Base-by-base conservation (phyloP, 495 filamentous ascomycete species). In the Penicillium nucicola region DNA sequence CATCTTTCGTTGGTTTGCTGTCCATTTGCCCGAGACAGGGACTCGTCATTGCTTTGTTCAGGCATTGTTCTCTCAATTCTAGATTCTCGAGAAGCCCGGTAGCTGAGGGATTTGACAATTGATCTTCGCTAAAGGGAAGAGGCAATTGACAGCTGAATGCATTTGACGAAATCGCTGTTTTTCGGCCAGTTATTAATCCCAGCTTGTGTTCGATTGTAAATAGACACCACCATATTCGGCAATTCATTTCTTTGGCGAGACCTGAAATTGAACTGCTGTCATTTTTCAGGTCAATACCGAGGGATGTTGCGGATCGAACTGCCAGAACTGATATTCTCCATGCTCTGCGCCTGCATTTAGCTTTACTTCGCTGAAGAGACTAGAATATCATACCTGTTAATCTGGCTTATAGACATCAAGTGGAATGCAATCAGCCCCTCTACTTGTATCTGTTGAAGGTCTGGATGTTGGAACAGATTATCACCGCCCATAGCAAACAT, bases 261-360 rank as follows among this genome's bases (percentile, higher is more conserved):
- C 76, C 72, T 14, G 69, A 44, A 1, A 80, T 71, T 5, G 62
- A 61, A 10, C 67, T 59, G 36, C 70, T 77, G 15, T 77, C 77
- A 53, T 79, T 87, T 31, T 80, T 82, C 46, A 85, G 57, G 50
- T 87, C 83, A n/a, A 88, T 68, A n/a, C 84, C 84, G 11, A 87
- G 74, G 0, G 79, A 75, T 35, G 80, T 72, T 5, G 79, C 81
- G 49, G 80, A 77, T 18, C 85, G 77, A 33, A 87, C 62, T 30
- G 83, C 81, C 41, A 87, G 62, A 23, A 80, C 83, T 39, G 71
- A 77, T 19, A 82, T 76, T 50, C 77, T 74, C 83, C 82, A 88
- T 18, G 85, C 77, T 51, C 84, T 88, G 34, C 34, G 25, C 2
- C 4, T 43, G 28, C 25, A 4, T 38, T 55, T 35, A 55, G 42